Evolutionary conservation across 768 basidiomycete species (phyloP).

Genomic region (Terana coerulea): DNA sequence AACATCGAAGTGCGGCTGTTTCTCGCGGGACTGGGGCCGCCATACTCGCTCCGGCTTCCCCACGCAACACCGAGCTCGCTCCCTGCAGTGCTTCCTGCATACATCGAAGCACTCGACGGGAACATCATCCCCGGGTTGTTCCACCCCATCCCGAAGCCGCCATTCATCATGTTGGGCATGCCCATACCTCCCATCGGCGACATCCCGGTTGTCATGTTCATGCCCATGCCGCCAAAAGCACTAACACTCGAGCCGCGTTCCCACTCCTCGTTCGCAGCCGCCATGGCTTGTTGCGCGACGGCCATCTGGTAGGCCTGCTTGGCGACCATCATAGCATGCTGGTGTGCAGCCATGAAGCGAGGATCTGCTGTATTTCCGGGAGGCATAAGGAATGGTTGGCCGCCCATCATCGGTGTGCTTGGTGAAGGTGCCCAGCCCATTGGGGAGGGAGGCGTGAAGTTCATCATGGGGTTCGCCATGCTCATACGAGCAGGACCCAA

Average conservation of each 20-base stretch:
- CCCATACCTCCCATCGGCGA: constrained; percentile 23
- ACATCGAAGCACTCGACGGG: constrained; percentile 53
- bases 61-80: constrained; percentile 38
- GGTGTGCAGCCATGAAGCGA: constrained; percentile 67
- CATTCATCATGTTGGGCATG: constrained; percentile 20
- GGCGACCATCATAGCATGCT: constrained; percentile 82
- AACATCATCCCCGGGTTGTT: constrained; percentile 47
- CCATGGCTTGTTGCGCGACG: constrained; percentile 88
- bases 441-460: constrained; percentile 15
- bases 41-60: constrained; percentile 66
- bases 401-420: constrained; percentile 30
- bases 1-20: constrained; percentile 14
- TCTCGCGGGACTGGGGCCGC: constrained; percentile 31
- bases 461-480: constrained; percentile 32
- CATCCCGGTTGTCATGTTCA: constrained; percentile 35
- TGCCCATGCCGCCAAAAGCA: constrained; percentile 41
- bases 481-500: constrained; percentile 31
- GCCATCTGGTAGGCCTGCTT: constrained; percentile 91
- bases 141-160: constrained; percentile 28
- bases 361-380: constrained; percentile 48
- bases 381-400: constrained; percentile 24
- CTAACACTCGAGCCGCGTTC: constrained; percentile 68
- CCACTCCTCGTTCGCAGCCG: constrained; percentile 88
- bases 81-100: constrained; percentile 65
- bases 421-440: constrained; percentile 14